Base-by-base conservation (phyloP, 148 eudicot species). In the Dysphania ambrosioides region DNA sequence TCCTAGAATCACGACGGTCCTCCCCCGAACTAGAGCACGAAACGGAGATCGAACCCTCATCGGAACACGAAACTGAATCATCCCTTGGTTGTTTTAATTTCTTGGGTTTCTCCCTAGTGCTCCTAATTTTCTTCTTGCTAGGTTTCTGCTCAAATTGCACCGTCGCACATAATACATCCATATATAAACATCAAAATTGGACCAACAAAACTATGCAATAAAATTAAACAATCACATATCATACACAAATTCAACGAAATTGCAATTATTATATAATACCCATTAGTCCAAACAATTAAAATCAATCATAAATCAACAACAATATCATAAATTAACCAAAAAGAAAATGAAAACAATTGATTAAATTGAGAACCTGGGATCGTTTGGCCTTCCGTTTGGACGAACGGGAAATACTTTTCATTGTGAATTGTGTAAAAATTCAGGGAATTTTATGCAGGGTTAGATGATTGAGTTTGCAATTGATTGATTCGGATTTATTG, bases 111-210 rank as follows among this genome's bases (percentile, higher is more conserved):
- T 70, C 81, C 75, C 82, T 79, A 73, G 62, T 77, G 58, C 83
- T 76, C 68, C 64, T 86, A 79, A 75, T 86, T 74, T 51, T 87
- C 85, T 86, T 90, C 86, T 81, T 93, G 79, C 82, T 77, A 72
- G 44, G 80, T 64, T 77, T 83, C 97, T 91, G 86, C 81, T 55
- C 70, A 76, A 24, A 72, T 40, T 62, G 30, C 75, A 76, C 66
- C 30, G n/a, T 32, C 61, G 8, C 41, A 51, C 51, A 79, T 11
- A 44, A n/a, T n/a, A n/a, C n/a, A n/a, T n/a, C n/a, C 44, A 70
- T 29, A 72, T 23, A 12, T 59, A 67, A 55, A 58, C 82, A 68
- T 53, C 42, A 61, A 70, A 29, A 42, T 38, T 12, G 10, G 31
- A 34, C 16, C 23, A 47, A 49, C 36, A 18, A 12, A 18, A 24